Conservation (phyloP, 2,329 filamentous ascomycete genomes). For the Myriosclerotinia scirpicola region DNA sequence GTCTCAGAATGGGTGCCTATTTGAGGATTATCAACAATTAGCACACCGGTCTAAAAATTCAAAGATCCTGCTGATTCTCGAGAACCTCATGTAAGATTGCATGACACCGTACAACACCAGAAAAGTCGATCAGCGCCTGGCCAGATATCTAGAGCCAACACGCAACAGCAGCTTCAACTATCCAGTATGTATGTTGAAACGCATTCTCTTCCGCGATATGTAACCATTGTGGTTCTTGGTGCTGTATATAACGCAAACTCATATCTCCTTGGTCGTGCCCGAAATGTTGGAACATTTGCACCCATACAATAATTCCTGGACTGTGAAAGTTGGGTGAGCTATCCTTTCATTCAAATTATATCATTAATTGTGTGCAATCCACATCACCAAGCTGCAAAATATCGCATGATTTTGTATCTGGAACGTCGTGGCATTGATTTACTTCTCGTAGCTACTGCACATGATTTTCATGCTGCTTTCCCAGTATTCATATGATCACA, state of each 20-base stretch:
- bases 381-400: slow-evolving; percentile 12
- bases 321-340: background rate
- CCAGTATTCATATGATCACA: slow-evolving; percentile 38
- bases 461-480: slow-evolving; percentile 35
- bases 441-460: slow-evolving; percentile 39
- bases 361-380: slow-evolving; percentile 6
- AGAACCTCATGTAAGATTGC: too few species aligned
- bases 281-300: background rate
- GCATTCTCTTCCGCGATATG: background rate
- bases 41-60: too few species aligned
- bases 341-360: background rate
- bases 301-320: background rate
- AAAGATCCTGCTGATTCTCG: too few species aligned
- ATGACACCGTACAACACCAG: too few species aligned
- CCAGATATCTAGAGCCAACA: background rate
- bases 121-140: background rate
- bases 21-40: too few species aligned
- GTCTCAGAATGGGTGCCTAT: too few species aligned
- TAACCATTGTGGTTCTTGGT: background rate
- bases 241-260: too few species aligned
- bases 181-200: background rate
- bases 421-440: slow-evolving; percentile 37
- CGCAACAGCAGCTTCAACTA: background rate
- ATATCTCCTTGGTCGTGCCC: background rate
- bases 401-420: slow-evolving; percentile 25